A percentile compares a stretch with the other conserved stretches of the same genome.
These are phyloP conservation scores for Pestalotiopsis fici DNA, from an alignment of 2,329 filamentous ascomycete genomes.

Conservation along the genomic window DNA sequence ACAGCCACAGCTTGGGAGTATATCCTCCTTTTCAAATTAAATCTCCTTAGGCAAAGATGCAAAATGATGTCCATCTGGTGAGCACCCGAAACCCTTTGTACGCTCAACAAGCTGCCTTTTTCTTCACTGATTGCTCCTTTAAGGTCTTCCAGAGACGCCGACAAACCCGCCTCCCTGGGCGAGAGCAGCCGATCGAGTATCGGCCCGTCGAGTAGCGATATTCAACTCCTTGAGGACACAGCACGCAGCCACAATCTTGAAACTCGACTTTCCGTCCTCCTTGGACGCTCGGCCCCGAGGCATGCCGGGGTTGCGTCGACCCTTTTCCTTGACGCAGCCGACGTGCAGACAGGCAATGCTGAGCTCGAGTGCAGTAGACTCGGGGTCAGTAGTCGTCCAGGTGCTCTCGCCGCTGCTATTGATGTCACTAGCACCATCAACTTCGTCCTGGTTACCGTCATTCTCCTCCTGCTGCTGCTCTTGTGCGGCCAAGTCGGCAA, in stretches of 20 bases:
- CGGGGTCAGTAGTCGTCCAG: background rate
- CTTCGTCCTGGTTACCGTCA: constrained; percentile 3
- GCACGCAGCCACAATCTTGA: constrained; percentile 29
- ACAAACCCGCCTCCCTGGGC: constrained; percentile 18
- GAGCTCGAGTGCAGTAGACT: constrained; percentile 22
- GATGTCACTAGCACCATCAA: background rate
- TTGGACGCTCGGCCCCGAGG: constrained; percentile 9
- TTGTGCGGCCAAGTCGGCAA: constrained; percentile 2
- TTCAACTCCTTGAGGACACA: constrained; percentile 29
- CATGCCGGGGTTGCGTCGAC: background rate
- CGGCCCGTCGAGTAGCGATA: constrained; percentile 17
- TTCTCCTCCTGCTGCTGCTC: constrained; percentile 11
- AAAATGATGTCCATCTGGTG: background rate
- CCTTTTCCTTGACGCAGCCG: constrained; percentile 11
- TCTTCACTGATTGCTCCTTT: no score
- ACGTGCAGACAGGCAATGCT: constrained; percentile 30
- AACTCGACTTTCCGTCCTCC: constrained; percentile 24
- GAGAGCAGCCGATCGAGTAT: constrained; percentile 14
- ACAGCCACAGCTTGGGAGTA: no score
- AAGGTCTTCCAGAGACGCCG: constrained; percentile 14
- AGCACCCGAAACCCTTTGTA: no score
- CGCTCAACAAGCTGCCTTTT: no score
- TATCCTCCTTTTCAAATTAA: background rate
- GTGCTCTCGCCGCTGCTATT: background rate
- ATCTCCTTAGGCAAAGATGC: background rate